phyloP scores from a whole-genome alignment of 257 asterid genomes.

The Solanum peruvianum region DNA sequence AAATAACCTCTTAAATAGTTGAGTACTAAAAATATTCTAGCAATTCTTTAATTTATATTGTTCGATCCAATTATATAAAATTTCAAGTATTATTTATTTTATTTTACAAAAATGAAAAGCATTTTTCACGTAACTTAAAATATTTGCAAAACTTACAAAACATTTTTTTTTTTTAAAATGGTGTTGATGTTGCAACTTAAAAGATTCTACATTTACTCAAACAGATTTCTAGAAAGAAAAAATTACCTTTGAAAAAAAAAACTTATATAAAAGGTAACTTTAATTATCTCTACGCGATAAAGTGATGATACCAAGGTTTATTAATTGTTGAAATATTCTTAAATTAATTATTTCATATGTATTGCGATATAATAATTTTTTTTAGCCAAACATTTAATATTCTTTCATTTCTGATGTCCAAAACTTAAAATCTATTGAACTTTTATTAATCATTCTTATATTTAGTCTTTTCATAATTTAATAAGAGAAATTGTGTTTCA shows the following conservation, averaged over 20 bases:
- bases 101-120: background rate
- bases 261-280: too few species aligned
- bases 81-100: too few species aligned
- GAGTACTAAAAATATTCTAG: too few species aligned
- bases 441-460: background rate
- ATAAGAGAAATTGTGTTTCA: background rate
- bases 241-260: background rate
- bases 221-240: background rate
- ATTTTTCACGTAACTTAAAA: background rate
- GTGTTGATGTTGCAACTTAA: background rate
- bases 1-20: too few species aligned
- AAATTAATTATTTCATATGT: background rate
- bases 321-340: background rate
- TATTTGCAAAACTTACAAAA: background rate
- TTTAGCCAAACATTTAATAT: background rate
- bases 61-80: too few species aligned
- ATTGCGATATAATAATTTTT: background rate
- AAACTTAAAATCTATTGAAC: background rate
- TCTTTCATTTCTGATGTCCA: background rate
- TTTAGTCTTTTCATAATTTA: background rate
- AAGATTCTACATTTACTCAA: background rate
- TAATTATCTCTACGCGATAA: background rate
- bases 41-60: too few species aligned
- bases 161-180: background rate
- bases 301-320: background rate